phyloP scores from a whole-genome alignment of 2,329 filamentous ascomycete genomes.

The Alternaria dauci region DNA sequence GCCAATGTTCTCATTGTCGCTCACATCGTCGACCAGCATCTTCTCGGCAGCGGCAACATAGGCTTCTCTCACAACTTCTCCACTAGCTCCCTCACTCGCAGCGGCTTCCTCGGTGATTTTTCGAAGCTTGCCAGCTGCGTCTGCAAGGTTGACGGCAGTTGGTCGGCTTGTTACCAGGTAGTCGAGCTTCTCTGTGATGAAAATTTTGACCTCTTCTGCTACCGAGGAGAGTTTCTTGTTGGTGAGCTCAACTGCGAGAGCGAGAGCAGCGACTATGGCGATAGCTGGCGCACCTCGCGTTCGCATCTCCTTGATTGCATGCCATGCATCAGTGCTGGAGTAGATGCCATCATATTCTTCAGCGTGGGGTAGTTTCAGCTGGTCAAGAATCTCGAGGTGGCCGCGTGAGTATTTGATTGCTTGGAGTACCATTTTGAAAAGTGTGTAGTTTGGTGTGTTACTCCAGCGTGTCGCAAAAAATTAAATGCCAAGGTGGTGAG shows the following conservation, averaged over 20 bases:
- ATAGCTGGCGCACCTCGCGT: constrained; percentile 88
- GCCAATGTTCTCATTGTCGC: constrained; percentile 88
- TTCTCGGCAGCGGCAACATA: constrained; percentile 84
- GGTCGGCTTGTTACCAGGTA: constrained; percentile 90
- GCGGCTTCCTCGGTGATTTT: constrained; percentile 64
- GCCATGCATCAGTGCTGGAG: constrained; percentile 77
- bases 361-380: constrained; percentile 82
- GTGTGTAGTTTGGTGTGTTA: constrained; percentile 13
- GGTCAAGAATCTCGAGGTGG: constrained; percentile 79
- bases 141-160: constrained; percentile 92
- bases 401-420: constrained; percentile 80
- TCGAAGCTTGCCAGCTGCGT: constrained; percentile 85
- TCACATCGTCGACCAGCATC: constrained; percentile 86
- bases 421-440: constrained; percentile 66
- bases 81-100: constrained; percentile 54
- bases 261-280: constrained; percentile 93
- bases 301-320: constrained; percentile 84
- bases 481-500: constrained; percentile 27
- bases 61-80: constrained; percentile 67
- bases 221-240: constrained; percentile 61
- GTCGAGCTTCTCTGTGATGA: constrained; percentile 79
- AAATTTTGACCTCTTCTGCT: constrained; percentile 69
- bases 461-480: constrained; percentile 23
- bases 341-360: constrained; percentile 78
- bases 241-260: constrained; percentile 83